Percentiles rank a stretch among this genome's conserved stretches.
phyloP scores from a whole-genome alignment of 176 grass and related monocot species.

The Oryza glaberrima region DNA sequence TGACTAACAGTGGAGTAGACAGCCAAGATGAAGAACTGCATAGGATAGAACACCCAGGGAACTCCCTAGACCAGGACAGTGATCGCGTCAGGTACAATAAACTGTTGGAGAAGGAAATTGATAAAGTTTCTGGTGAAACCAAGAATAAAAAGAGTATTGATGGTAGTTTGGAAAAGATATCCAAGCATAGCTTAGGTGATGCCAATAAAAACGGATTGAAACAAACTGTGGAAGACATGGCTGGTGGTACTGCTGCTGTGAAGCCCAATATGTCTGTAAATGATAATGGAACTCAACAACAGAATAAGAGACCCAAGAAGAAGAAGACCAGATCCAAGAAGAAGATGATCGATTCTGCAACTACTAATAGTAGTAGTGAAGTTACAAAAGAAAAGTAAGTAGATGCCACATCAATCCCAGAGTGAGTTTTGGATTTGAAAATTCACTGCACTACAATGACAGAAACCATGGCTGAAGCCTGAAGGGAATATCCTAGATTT shows the following conservation, averaged over 20 bases:
- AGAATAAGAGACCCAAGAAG: slow-evolving; percentile 49
- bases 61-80: slow-evolving; percentile 50
- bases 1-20: slow-evolving; percentile 9
- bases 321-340: slow-evolving; percentile 47
- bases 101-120: slow-evolving; percentile 39
- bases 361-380: not conserved
- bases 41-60: slow-evolving; percentile 29
- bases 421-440: not conserved
- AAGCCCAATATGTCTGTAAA: slow-evolving; percentile 20
- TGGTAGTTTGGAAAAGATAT: slow-evolving; percentile 31
- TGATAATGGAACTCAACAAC: slow-evolving; percentile 19
- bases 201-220: not conserved
- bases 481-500: slow-evolving; percentile 8
- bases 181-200: slow-evolving; percentile 25
- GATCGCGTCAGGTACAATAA: slow-evolving; percentile 41
- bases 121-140: slow-evolving; percentile 33
- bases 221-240: slow-evolving; percentile 4
- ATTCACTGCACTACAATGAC: not conserved
- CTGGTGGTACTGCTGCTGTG: slow-evolving; percentile 24
- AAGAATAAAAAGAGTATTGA: slow-evolving; percentile 31
- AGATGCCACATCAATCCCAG: slow-evolving; percentile 5
- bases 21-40: slow-evolving; percentile 11
- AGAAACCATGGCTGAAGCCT: slow-evolving; percentile 10
- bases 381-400: slow-evolving; percentile 32
- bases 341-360: not conserved